These are phyloP conservation scores for Breynia disticha DNA, from an alignment of 441 rosid genomes.

Conservation along the genomic window DNA sequence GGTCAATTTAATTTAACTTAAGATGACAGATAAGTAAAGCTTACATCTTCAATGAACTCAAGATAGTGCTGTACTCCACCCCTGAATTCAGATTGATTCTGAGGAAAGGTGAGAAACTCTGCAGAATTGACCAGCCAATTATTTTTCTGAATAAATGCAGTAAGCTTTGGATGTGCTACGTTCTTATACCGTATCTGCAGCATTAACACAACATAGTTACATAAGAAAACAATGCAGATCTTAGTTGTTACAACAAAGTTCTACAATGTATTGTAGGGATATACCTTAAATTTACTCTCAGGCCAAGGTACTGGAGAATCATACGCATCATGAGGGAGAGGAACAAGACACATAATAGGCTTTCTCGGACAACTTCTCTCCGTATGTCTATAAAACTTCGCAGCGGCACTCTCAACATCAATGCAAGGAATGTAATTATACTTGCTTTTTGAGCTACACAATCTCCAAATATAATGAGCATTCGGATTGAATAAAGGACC, in stretches of 20 bases:
- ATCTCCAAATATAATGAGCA: slow-evolving; percentile 70
- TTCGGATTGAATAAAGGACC: slow-evolving; percentile 90
- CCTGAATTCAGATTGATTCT: slow-evolving; percentile 59
- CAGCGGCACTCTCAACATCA: slow-evolving; percentile 55
- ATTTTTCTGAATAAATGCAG: slow-evolving; percentile 61
- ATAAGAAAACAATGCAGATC: slow-evolving; percentile 14
- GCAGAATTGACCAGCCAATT: slow-evolving; percentile 63
- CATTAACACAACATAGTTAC: slow-evolving; percentile 11
- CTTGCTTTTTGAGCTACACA: slow-evolving; percentile 83
- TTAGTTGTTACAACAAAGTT: not conserved
- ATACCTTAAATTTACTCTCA: slow-evolving; percentile 73
- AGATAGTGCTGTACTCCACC: slow-evolving; percentile 86
- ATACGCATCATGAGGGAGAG: slow-evolving; percentile 77
- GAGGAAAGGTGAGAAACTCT: slow-evolving; percentile 67
- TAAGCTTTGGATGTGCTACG: slow-evolving; percentile 92
- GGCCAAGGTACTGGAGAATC: slow-evolving; percentile 71
- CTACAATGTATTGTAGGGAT: not conserved
- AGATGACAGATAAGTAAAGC: slow-evolving; percentile 5
- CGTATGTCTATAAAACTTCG: slow-evolving; percentile 66
- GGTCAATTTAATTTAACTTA: too few relatives aligned
- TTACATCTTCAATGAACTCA: slow-evolving; percentile 91
- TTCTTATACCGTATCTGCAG: slow-evolving; percentile 72
- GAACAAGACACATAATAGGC: slow-evolving; percentile 77
- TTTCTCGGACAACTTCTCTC: slow-evolving; percentile 87
- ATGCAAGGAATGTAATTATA: slow-evolving; percentile 95